phyloP scores from a whole-genome alignment of 495 filamentous ascomycete species.

The Penicillium atrosanguineum region DNA sequence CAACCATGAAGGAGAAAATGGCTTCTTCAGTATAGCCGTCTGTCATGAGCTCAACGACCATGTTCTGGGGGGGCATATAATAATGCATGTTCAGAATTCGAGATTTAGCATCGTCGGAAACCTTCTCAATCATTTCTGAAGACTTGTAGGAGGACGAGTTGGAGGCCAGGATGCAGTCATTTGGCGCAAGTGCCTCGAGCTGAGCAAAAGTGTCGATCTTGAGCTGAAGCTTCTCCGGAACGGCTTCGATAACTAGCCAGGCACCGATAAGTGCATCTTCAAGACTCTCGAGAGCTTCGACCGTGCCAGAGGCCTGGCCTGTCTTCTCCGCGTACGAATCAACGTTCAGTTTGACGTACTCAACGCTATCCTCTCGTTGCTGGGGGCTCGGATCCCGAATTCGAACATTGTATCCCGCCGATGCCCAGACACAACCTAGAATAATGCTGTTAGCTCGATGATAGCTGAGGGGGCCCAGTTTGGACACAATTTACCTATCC shows the following conservation, averaged over 20 bases:
- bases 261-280: constrained; percentile 36
- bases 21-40: constrained; percentile 40
- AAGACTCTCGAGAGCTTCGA: constrained; percentile 31
- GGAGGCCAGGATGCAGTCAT: constrained; percentile 50
- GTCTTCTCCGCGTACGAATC: constrained; percentile 33
- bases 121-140: constrained; percentile 41
- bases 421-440: constrained; percentile 37
- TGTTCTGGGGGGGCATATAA: constrained; percentile 43
- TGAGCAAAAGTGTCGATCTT: constrained; percentile 50
- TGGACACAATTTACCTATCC: constrained; percentile 26
- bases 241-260: constrained; percentile 52
- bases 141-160: constrained; percentile 51
- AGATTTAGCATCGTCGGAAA: constrained; percentile 29
- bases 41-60: constrained; percentile 52
- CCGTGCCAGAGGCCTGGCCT: constrained; percentile 23
- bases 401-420: constrained; percentile 39
- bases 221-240: constrained; percentile 51
- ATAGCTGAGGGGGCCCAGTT: not conserved
- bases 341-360: constrained; percentile 37
- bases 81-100: constrained; percentile 49
- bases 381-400: constrained; percentile 41
- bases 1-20: constrained; percentile 45
- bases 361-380: constrained; percentile 30
- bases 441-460: not conserved
- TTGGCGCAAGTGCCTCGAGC: constrained; percentile 39